Base-by-base conservation (phyloP, 164 flowering plant species). In the Amborella trichopoda region DNA sequence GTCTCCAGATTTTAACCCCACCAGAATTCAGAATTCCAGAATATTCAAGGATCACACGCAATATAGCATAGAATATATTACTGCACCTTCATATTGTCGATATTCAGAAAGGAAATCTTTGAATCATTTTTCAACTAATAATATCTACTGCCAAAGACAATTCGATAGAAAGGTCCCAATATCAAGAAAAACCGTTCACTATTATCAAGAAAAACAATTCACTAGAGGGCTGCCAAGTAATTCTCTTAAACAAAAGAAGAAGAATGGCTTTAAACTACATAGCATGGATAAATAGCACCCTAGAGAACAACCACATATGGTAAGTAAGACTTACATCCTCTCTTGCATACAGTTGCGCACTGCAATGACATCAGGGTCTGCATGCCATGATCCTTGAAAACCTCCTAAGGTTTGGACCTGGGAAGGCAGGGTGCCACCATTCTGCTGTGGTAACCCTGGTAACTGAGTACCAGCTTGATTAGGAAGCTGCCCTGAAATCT, bases 401-500 rank as follows among this genome's bases (percentile, higher is more conserved):
- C 43, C 59, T 30, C 59, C 71, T 9, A 63, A 28, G 55, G 50
- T 68, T 46, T 68, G 80, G 48, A 62, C 58, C 33, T 62, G 78
- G 22, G 58, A 42, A 46, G 75, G 61, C 32, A 70, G 50, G 24
- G 76, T 43, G 60, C 52, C 69, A 24, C 77, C 85, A 74, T 73
- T 80, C 47, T 69, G 83, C 71, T 71, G 88, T 21, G 82, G 52
- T 50, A 80, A 12, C 32, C 71, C 75, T 53, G 80, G 53, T 58
- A 73, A 51, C 59, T 71, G 74, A 20, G 59, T 36, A 17, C 75
- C 77, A 43, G 68, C 63, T 66, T 74, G 95, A 60, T 66, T 82
- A 34, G 86, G 70, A n/a, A 76, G 75, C 74, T 76, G 77, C 17
- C 93, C 93, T 16, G 89, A 68, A 24, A 85, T 47, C 69, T 81